These are phyloP conservation scores for Fusarium napiforme DNA, from an alignment of 2,329 filamentous ascomycete species.

Conservation along the genomic window DNA sequence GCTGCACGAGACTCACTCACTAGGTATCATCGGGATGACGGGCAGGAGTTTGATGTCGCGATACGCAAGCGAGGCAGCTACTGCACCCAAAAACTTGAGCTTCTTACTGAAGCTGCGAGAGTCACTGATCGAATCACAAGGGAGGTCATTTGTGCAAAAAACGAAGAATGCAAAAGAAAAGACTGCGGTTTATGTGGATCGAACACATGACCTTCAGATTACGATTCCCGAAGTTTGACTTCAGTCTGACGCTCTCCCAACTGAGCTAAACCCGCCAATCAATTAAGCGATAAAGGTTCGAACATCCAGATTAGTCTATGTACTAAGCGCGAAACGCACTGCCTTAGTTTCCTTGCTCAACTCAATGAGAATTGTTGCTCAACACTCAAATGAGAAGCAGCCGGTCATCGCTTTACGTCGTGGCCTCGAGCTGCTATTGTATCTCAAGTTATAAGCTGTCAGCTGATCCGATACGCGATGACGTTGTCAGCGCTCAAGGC, in stretches of 20 bases:
- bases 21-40: neutral
- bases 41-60: neutral
- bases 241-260: constrained; percentile 36
- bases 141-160: neutral
- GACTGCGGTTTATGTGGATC: constrained; percentile 29
- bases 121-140: accelerated
- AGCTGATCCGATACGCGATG: neutral
- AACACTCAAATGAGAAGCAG: neutral
- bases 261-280: constrained; percentile 32
- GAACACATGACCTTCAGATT: constrained; percentile 34
- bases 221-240: constrained; percentile 19
- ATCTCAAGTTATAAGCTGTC: neutral
- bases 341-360: accelerated
- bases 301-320: accelerated
- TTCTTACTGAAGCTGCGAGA: neutral
- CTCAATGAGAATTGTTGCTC: accelerated
- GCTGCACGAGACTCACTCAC: neutral
- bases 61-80: neutral
- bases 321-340: accelerated
- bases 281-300: neutral
- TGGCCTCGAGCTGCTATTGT: neutral
- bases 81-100: accelerated
- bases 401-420: neutral
- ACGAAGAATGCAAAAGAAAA: neutral
- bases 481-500: neutral